Evolutionary conservation across 768 basidiomycete species (phyloP).

Genomic region (Hygrocybe coccinea): DNA sequence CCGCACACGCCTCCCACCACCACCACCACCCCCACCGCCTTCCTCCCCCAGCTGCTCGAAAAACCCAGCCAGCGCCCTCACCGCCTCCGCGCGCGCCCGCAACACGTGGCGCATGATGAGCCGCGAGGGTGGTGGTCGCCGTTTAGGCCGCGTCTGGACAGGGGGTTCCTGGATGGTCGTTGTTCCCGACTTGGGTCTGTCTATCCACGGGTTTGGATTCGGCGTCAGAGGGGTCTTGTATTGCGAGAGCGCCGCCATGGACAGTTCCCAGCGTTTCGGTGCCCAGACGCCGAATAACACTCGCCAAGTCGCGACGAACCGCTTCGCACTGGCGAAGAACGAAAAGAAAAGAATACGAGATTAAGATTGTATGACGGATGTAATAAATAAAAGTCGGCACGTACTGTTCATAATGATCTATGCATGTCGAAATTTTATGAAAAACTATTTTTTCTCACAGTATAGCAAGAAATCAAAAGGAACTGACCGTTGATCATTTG

Average conservation of each 20-base stretch:
- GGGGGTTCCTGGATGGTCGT: slow-evolving; percentile 37
- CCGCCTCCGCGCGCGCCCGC: slow-evolving; percentile 78
- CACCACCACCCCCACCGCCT: slow-evolving; percentile 7
- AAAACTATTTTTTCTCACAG: too few species aligned
- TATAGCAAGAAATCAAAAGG: neutral
- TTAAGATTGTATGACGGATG: slow-evolving; percentile 4
- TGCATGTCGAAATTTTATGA: neutral
- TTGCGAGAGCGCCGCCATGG: slow-evolving; percentile 63
- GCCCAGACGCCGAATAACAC: slow-evolving; percentile 94
- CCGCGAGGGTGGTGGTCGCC: slow-evolving; percentile 70
- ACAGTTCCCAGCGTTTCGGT: slow-evolving; percentile 77
- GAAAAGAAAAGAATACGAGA: too few species aligned
- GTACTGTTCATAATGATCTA: slow-evolving; percentile 77
- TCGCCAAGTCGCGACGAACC: slow-evolving; percentile 89
- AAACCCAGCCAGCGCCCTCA: slow-evolving; percentile 66
- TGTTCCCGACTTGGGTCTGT: slow-evolving; percentile 35
- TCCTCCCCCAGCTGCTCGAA: slow-evolving; percentile 56
- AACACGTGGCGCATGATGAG: slow-evolving; percentile 86
- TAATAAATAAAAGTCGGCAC: slow-evolving; percentile 22
- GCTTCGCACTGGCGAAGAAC: slow-evolving; percentile 84
- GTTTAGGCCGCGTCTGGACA: slow-evolving; percentile 33
- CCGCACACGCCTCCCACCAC: slow-evolving; percentile 37
- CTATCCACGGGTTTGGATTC: slow-evolving; percentile 68
- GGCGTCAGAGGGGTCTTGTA: slow-evolving; percentile 66
- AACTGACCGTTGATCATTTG: slow-evolving; percentile 76